phyloP scores from a whole-genome alignment of 768 basidiomycete species.

The Cubamyces lactineus region DNA sequence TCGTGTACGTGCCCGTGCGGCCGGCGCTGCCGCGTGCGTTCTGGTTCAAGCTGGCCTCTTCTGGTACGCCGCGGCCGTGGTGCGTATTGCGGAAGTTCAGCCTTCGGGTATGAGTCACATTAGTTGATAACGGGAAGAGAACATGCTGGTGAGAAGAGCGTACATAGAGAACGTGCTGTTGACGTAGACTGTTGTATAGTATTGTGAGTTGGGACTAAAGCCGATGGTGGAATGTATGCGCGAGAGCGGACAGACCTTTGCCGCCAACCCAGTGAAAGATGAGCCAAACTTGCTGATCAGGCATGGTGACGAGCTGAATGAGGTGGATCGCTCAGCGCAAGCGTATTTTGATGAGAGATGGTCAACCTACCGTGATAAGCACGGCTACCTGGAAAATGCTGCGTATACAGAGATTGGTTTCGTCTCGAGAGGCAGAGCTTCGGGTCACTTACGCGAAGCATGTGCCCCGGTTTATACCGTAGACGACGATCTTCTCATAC shows the following conservation, averaged over 20 bases:
- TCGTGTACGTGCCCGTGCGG: constrained; percentile 6
- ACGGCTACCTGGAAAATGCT: constrained; percentile 14
- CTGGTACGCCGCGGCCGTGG: constrained; percentile 29
- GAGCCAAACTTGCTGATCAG: constrained; percentile 25
- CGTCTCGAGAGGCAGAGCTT: not conserved
- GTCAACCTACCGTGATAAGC: constrained; percentile 1
- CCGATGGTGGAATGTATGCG: no score
- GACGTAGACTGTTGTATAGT: constrained; percentile 21
- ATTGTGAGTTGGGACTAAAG: not conserved
- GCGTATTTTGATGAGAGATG: not conserved
- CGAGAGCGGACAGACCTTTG: constrained; percentile 18
- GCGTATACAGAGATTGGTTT: not conserved
- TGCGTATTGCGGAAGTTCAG: constrained; percentile 30
- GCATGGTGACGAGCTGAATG: constrained; percentile 20
- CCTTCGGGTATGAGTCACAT: constrained; percentile 2
- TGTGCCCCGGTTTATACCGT: constrained; percentile 28
- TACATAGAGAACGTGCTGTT: constrained; percentile 29
- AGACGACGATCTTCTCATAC: constrained; percentile 25
- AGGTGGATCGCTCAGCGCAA: not conserved
- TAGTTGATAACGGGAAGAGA: not conserved
- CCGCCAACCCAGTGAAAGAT: constrained; percentile 27
- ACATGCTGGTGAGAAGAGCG: not conserved
- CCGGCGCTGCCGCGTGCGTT: constrained; percentile 16
- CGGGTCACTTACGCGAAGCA: constrained; percentile 26
- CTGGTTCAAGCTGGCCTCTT: constrained; percentile 30